Conservation (phyloP, 495 filamentous ascomycete genomes). For the Penicillium psychrofluorescens region DNA sequence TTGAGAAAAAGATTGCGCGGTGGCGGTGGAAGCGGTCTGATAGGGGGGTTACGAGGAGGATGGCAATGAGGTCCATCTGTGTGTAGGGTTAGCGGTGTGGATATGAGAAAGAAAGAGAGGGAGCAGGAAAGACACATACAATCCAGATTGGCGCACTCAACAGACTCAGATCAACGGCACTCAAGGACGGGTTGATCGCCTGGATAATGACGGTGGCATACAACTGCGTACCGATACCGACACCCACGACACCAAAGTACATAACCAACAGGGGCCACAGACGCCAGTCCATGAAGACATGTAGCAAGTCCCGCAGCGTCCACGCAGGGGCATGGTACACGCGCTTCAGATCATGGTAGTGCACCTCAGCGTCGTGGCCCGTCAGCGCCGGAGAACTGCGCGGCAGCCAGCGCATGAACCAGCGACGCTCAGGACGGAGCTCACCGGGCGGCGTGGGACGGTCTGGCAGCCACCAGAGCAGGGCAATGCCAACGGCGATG, state of each 20-base stretch:
- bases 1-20: conserved; percentile 76
- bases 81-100: conserved; percentile 2
- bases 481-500: conserved; percentile 57
- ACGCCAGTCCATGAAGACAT: conserved; percentile 75
- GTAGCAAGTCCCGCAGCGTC: conserved; percentile 57
- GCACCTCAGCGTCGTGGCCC: conserved; percentile 70
- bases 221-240: conserved; percentile 80
- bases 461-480: conserved; percentile 89
- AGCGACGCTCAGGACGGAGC: conserved; percentile 23
- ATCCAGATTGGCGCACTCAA: conserved; percentile 90
- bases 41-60: conserved; percentile 76
- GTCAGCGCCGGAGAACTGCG: conserved; percentile 59
- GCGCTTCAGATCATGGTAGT: conserved; percentile 77
- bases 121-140: conserved; percentile 35
- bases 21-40: conserved; percentile 81
- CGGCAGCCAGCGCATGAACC: conserved; percentile 53
- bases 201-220: conserved; percentile 83
- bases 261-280: conserved; percentile 78
- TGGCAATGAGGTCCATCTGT: conserved; percentile 81
- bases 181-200: conserved; percentile 64
- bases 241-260: conserved; percentile 93
- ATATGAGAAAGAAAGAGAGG: too few species aligned
- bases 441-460: conserved; percentile 65
- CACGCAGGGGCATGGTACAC: conserved; percentile 69
- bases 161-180: conserved; percentile 67